A percentile compares a stretch with the other conserved stretches of the same genome.
These are phyloP conservation scores for Debaryomyces castellii DNA, from an alignment of 805 yeast genomes.

Conservation along the genomic window DNA sequence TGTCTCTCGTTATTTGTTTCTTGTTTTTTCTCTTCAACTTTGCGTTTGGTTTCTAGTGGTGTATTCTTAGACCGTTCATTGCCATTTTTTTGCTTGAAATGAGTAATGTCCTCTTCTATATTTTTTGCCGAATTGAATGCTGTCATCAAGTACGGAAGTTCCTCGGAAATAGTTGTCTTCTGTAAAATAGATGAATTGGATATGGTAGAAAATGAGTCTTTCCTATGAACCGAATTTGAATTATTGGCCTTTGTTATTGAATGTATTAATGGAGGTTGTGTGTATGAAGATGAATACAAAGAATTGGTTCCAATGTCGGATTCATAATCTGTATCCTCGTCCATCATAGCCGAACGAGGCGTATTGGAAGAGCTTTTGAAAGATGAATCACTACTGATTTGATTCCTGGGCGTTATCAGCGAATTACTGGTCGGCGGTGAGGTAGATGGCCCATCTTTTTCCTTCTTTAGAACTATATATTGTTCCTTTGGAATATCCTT, in stretches of 20 bases:
- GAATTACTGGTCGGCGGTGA: background rate
- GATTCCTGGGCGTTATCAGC: background rate
- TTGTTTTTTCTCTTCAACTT: background rate
- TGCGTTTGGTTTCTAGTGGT: background rate
- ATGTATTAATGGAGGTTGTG: conserved; percentile 36
- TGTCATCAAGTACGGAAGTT: conserved; percentile 62
- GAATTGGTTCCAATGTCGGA: conserved; percentile 25
- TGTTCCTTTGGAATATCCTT: background rate
- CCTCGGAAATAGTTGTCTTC: conserved; percentile 58
- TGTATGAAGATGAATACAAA: conserved; percentile 16
- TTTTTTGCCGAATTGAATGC: conserved; percentile 66
- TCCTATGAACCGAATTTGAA: conserved; percentile 10
- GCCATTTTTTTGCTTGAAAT: conserved; percentile 21
- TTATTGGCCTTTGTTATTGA: conserved; percentile 32
- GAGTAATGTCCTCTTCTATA: conserved; percentile 49
- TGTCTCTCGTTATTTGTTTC: conserved; percentile 4
- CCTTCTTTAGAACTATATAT: background rate
- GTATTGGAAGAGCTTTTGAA: background rate
- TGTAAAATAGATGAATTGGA: conserved; percentile 40
- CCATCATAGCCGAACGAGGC: background rate
- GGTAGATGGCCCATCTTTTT: background rate
- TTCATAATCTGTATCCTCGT: conserved; percentile 23
- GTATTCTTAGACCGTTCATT: conserved; percentile 3
- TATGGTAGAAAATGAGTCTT: conserved; percentile 27
- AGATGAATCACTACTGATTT: background rate